These are phyloP conservation scores for Areca catechu DNA, from an alignment of 176 grass and related monocot genomes.

Conservation along the genomic window DNA sequence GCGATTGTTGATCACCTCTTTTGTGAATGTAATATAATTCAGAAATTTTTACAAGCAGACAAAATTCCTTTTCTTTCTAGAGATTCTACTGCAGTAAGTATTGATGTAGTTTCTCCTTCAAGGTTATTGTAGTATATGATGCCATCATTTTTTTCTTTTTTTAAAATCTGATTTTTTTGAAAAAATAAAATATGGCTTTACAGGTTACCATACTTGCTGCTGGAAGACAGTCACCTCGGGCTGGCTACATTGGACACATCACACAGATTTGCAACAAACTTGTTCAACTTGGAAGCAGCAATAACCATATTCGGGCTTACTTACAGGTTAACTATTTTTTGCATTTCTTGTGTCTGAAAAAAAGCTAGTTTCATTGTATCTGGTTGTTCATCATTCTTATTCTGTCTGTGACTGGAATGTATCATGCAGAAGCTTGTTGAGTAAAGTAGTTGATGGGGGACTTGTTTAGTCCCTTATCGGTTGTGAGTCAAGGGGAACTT, in stretches of 20 bases:
- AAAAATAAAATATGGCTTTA: neutral
- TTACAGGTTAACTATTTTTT: constrained; percentile 7
- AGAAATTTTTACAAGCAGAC: constrained; percentile 18
- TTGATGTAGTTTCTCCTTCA: neutral
- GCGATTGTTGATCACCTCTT: constrained; percentile 21
- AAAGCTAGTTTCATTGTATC: neutral
- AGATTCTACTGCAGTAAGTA: constrained; percentile 11
- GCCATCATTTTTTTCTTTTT: neutral
- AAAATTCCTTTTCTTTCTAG: constrained; percentile 17
- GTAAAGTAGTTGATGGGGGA: no score
- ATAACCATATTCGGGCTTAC: constrained; percentile 10
- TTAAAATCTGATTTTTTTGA: no score
- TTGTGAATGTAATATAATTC: constrained; percentile 13
- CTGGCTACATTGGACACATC: constrained; percentile 23
- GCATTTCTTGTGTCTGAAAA: neutral
- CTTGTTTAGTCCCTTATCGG: no score
- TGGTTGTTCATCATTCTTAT: neutral
- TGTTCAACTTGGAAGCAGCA: constrained; percentile 8
- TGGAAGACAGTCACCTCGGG: constrained; percentile 11
- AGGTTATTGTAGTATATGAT: neutral
- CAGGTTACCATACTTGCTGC: constrained; percentile 7
- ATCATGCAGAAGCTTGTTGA: no score
- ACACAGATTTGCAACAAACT: constrained; percentile 23
- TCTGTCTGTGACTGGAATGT: neutral
- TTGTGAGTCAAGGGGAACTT: no score